phyloP scores from a whole-genome alignment of 1,284 basidiomycete species.

The Melanopsichium pennsylvanicum region DNA sequence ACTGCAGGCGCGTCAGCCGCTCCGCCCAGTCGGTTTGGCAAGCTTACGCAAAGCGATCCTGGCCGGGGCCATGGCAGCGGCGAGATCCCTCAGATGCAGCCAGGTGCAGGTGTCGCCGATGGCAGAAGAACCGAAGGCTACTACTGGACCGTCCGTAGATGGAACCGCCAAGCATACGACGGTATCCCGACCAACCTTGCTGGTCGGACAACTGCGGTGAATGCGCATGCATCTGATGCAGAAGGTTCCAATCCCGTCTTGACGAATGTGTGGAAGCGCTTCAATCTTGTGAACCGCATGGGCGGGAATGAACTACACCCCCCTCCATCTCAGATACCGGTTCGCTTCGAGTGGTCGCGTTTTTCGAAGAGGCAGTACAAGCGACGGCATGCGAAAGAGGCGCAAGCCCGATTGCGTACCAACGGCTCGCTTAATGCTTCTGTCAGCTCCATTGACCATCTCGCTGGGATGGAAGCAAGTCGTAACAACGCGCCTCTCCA shows the following conservation, averaged over 20 bases:
- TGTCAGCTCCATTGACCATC: conserved; percentile 22
- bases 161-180: conserved; percentile 42
- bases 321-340: conserved; percentile 36
- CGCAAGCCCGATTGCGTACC: conserved; percentile 26
- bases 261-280: conserved; percentile 54
- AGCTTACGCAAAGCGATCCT: conserved; percentile 6
- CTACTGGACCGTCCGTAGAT: conserved; percentile 58
- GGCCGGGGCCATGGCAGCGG: neutral
- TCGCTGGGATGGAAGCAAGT: conserved; percentile 10
- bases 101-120: conserved; percentile 42
- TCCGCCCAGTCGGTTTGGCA: conserved; percentile 17
- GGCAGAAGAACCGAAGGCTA: conserved; percentile 55
- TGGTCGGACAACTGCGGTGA: conserved; percentile 3
- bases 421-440: conserved; percentile 37
- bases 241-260: conserved; percentile 43
- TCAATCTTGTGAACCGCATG: conserved; percentile 49
- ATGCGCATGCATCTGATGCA: neutral
- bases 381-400: conserved; percentile 15
- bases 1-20: neutral
- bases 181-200: conserved; percentile 10
- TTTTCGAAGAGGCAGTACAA: conserved; percentile 18
- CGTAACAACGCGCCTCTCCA: conserved; percentile 18
- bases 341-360: conserved; percentile 62
- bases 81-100: conserved; percentile 45
- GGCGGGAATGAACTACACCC: conserved; percentile 50